phyloP scores from a whole-genome alignment of 2,329 filamentous ascomycete genomes.

The Paraphaeosphaeria minitans region DNA sequence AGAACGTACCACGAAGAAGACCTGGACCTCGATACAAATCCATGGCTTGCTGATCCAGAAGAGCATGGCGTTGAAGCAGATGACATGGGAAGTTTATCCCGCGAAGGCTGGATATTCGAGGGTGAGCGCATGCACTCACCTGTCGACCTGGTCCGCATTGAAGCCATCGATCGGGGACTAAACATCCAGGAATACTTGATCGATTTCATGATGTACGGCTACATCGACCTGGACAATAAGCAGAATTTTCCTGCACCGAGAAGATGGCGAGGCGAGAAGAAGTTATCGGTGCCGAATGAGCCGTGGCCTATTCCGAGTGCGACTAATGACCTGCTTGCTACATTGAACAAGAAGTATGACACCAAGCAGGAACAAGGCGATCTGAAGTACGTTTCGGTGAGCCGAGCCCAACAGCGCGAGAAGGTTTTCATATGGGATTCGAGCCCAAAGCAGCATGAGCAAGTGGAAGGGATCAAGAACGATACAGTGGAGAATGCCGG shows the following conservation, averaged over 20 bases:
- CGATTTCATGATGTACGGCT: conserved; percentile 67
- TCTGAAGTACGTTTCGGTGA: background rate
- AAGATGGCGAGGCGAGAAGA: conserved; percentile 59
- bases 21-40: conserved; percentile 23
- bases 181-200: conserved; percentile 60
- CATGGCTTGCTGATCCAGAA: conserved; percentile 30
- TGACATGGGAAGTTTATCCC: conserved; percentile 41
- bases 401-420: background rate
- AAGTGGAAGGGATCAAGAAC: background rate
- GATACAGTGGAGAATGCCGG: background rate
- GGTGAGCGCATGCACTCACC: conserved; percentile 60
- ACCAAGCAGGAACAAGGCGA: conserved; percentile 32
- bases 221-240: conserved; percentile 58
- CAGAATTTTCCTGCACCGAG: conserved; percentile 56
- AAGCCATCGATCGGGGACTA: conserved; percentile 60
- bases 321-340: conserved; percentile 7
- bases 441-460: background rate
- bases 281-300: conserved; percentile 13
- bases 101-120: conserved; percentile 56
- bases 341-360: conserved; percentile 10
- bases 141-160: conserved; percentile 50
- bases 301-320: conserved; percentile 14
- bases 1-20: conserved; percentile 27
- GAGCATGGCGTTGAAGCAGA: conserved; percentile 30
- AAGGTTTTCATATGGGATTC: background rate